Conservation (phyloP, 208 protist species). For the Phytomonas sp. region DNA sequence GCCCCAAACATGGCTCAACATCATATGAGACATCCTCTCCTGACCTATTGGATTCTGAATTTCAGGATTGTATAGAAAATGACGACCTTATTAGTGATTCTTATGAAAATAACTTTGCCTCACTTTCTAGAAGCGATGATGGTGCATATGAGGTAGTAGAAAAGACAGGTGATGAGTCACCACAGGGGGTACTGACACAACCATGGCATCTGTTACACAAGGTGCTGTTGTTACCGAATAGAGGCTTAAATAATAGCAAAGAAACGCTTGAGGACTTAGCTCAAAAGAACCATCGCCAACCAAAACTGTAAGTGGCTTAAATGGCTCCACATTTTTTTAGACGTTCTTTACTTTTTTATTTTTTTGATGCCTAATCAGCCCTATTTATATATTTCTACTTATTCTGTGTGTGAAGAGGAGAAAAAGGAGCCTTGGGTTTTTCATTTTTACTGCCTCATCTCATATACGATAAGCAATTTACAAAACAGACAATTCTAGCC, state of each 20-base stretch:
- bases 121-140: conserved; percentile 1
- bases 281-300: not conserved
- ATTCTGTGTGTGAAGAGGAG: not conserved
- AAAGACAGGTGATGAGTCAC: conserved; percentile 1
- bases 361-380: not conserved
- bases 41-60: not conserved
- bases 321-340: not conserved
- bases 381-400: conserved; percentile 3
- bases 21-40: not conserved
- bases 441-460: not conserved
- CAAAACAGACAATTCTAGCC: not conserved
- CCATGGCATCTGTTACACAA: not conserved
- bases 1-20: not conserved
- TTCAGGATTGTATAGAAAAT: not conserved
- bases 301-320: not conserved
- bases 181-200: not conserved
- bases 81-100: not conserved
- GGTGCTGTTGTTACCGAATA: conserved; percentile 6
- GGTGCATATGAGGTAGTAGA: not conserved
- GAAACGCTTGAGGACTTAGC: not conserved
- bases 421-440: conserved; percentile 9
- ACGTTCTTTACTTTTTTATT: not conserved
- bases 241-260: not conserved
- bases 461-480: not conserved
- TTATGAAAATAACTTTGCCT: not conserved